A percentile compares a stretch with the other conserved stretches of the same genome.
Conservation (phyloP, 495 filamentous ascomycete genomes). For the Penicillium desertorum region DNA sequence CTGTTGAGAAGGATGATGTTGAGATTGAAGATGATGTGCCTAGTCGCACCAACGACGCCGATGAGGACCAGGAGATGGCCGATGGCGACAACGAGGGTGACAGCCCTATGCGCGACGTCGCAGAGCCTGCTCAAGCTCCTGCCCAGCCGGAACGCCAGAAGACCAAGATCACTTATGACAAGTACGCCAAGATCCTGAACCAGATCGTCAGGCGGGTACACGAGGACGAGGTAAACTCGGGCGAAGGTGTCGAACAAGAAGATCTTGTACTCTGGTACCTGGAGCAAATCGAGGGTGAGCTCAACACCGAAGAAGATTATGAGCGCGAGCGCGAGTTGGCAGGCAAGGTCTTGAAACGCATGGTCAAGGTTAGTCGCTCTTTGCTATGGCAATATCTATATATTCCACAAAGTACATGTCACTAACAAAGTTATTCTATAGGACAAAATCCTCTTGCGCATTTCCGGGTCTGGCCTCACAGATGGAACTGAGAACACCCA, state of each 20-base stretch:
- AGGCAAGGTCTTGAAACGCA: conserved; percentile 89
- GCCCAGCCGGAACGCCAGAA: conserved; percentile 52
- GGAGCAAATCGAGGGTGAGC: conserved; percentile 85
- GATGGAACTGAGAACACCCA: conserved; percentile 54
- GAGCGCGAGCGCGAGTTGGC: conserved; percentile 71
- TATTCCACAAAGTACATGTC: background rate
- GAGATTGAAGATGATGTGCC: conserved; percentile 86
- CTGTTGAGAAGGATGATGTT: conserved; percentile 96
- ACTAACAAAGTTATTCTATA: conserved; percentile 36
- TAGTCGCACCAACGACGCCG: conserved; percentile 19
- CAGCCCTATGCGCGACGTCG: conserved; percentile 61
- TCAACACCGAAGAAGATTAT: conserved; percentile 77
- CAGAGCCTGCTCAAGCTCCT: conserved; percentile 37
- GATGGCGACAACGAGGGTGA: conserved; percentile 66
- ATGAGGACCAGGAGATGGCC: conserved; percentile 42
- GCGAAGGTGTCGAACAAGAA: conserved; percentile 88
- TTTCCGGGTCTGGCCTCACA: conserved; percentile 75
- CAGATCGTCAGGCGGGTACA: conserved; percentile 77
- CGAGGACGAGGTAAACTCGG: conserved; percentile 66
- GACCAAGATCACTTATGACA: conserved; percentile 93
- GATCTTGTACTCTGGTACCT: conserved; percentile 89
- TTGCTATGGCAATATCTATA: conserved; percentile 1
- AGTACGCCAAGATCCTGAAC: conserved; percentile 89
- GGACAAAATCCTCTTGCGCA: conserved; percentile 91
- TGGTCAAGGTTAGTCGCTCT: conserved; percentile 78